Base-by-base conservation (phyloP, 1,284 basidiomycete species). In the Microstroma glucosiphilum region DNA sequence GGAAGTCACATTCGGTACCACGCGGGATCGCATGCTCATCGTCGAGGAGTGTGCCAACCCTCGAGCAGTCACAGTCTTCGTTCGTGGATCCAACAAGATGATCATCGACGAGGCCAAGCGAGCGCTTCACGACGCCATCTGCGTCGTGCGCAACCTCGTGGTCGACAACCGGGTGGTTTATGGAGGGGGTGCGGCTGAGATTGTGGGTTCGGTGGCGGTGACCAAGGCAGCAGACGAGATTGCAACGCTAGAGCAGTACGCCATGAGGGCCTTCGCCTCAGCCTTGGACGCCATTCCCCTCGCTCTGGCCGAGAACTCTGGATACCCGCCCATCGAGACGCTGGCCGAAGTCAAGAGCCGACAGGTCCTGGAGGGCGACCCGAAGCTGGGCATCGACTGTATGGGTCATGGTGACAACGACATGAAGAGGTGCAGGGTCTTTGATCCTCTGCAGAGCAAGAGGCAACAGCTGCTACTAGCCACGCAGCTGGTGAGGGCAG, bases 61-160 rank as follows among this genome's bases (percentile, higher is more conserved):
- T 13, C 87, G 92, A 59, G 93, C 96, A 25, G 94, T 97, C 48
- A 98, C 94, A 8, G 88, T 98, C 72, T 98, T 98, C 77, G 92
- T 98, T 9, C 86, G 94, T 49, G 94, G 96, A 42, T 91, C 89
- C 77, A 98, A 98, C 83, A 98, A 98, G 83, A 98, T 98, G 94
- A 71, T 72, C 76, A 92, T 98, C 68, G 94, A 98, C 78, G 94
- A 98, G 82, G 94, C 92, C 61, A 97, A 97, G 81, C 89, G 94
- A 58, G 92, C 94, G 6, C 83, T 98, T 49, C 94, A 98, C 80
- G 94, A 98, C 80, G 92, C 96, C 25, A 89, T 98, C 72, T 98
- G 94, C 75, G 94, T 90, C 19, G 94, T 97, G 40, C 89, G 96
- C 68, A 98, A 96, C 79, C 84, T 98, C 56, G 87, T 98, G 53